Percentiles rank a stretch among this genome's conserved stretches.
Conservation (phyloP, 1,284 basidiomycete species). For the Kalmanozyma brasiliensis region DNA sequence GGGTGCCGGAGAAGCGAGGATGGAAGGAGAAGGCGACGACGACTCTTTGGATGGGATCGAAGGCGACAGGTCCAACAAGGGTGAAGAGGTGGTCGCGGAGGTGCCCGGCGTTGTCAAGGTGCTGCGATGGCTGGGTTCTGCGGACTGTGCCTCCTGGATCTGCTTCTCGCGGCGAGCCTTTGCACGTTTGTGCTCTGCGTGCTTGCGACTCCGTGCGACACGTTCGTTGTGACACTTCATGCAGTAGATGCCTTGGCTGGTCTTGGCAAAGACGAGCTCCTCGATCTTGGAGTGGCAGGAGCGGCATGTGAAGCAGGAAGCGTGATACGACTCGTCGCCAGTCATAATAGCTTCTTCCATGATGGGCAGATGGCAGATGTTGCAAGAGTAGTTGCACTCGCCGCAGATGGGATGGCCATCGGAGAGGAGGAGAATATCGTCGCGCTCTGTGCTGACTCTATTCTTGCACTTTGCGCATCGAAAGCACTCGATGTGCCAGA, state of each 20-base stretch:
- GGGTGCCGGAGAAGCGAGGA: constrained; percentile 21
- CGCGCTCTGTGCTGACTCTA: constrained; percentile 77
- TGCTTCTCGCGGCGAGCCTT: constrained; percentile 43
- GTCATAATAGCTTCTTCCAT: constrained; percentile 52
- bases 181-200: constrained; percentile 77
- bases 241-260: constrained; percentile 97
- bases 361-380: constrained; percentile 53
- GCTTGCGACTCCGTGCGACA: constrained; percentile 87
- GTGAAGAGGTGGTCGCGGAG: not conserved
- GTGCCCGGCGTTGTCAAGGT: not conserved
- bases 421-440: constrained; percentile 91
- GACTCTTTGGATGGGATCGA: constrained; percentile 24
- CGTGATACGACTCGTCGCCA: constrained; percentile 95
- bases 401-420: constrained; percentile 97
- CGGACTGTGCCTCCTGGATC: constrained; percentile 26
- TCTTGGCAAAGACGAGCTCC: constrained; percentile 98
- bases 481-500: constrained; percentile 63
- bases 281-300: constrained; percentile 94
- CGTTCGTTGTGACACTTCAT: constrained; percentile 97
- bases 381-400: constrained; percentile 86
- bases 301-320: constrained; percentile 97
- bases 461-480: constrained; percentile 69
- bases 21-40: constrained; percentile 15
- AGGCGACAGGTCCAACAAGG: constrained; percentile 23
- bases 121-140: constrained; percentile 16